These are phyloP conservation scores for Helianthus tuberosus DNA, from an alignment of 129 eudicot species.

Conservation along the genomic window DNA sequence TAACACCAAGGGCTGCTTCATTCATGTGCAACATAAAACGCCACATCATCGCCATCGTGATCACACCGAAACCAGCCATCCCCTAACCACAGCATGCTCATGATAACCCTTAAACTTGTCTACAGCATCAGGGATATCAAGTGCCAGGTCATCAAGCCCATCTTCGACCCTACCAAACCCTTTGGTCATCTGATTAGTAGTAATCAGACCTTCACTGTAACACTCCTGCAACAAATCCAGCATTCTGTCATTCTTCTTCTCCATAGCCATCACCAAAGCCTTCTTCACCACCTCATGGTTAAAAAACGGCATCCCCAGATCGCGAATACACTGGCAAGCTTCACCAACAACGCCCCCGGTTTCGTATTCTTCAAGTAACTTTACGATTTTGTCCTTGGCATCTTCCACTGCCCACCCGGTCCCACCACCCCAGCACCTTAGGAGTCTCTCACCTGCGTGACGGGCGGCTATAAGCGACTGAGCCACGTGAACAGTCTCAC, in stretches of 20 bases:
- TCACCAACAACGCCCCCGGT: constrained; percentile 79
- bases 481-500: constrained; percentile 74
- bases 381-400: constrained; percentile 85
- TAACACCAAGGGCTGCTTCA: no score
- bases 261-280: constrained; percentile 95
- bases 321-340: constrained; percentile 91
- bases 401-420: constrained; percentile 99
- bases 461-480: constrained; percentile 71
- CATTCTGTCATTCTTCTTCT: constrained; percentile 86
- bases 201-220: constrained; percentile 81
- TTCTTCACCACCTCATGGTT: constrained; percentile 96
- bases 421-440: constrained; percentile 99
- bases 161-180: constrained; percentile 78
- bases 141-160: constrained; percentile 88
- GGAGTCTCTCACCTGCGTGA: constrained; percentile 91
- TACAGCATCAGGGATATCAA: constrained; percentile 84
- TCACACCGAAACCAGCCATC: constrained; percentile 60
- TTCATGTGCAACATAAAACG: background rate
- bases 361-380: constrained; percentile 84
- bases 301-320: constrained; percentile 89
- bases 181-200: constrained; percentile 88
- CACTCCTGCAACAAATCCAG: constrained; percentile 83
- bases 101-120: constrained; percentile 54
- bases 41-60: constrained; percentile 39
- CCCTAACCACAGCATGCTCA: constrained; percentile 61